Base-by-base conservation (phyloP, 2,329 filamentous ascomycete genomes). In the Neonectria hederae region DNA sequence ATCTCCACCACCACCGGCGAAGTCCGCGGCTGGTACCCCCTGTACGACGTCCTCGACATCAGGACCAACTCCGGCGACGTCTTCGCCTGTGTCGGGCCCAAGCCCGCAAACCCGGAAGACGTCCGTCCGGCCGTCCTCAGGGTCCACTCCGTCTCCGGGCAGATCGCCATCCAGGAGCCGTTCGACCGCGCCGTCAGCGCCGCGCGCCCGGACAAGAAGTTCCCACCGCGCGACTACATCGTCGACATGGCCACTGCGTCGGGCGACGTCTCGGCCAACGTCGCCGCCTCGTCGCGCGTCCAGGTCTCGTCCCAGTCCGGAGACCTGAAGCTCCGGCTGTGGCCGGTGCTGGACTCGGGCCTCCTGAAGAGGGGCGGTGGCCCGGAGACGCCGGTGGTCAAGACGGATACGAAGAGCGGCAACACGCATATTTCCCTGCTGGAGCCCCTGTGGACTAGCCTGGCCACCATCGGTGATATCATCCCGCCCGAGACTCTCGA, bases 1-100 rank as follows among this genome's bases (percentile, higher is more conserved):
- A 77, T 83, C 14, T 67, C 72, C 26, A 83, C 84, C 19, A 78
- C 80, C 3, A 79, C 83, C 1, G 83, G 83, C 8, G 54, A 74
- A 14, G 80, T 88, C 65, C 63, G 64, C 14, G 86, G 86, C 30
- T 80, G 79, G 72, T 87, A 83, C 77, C 83, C 85, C 0, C 76
- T 87, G 1, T 83, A 82, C 71, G 83, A 86, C 69, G 74, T 80
- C 30, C 79, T 88, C 13, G 75, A 77, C 19, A 72, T 87, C n/a
- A 68, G 75, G 19, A 80, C 82, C 8, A 76, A 77, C 0, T 83
- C 84, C 0, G 86, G 85, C 51, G 69, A 76, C 56, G 74, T 87
- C 60, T 63, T 63, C 17, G 76, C 79, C 4, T 77, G 76, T 35
- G 74, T 87, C 57, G 76, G 74, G 13, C 83, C 83, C 6, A 76